Percentiles rank a stretch among this genome's conserved stretches.
Evolutionary conservation across 257 asterid genomes (phyloP).

Genomic region (Mitragyna speciosa): DNA sequence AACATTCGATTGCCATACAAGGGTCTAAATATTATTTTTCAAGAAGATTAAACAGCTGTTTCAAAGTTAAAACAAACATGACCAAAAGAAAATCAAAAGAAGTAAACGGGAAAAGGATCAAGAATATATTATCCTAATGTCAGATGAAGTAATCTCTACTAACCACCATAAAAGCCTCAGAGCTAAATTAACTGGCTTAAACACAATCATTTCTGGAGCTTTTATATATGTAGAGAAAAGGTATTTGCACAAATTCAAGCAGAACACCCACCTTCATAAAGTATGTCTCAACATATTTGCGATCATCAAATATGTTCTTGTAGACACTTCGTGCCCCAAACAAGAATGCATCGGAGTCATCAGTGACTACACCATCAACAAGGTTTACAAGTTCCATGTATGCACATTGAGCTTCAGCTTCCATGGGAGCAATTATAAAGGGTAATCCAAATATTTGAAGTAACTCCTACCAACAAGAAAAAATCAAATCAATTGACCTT

Average conservation of each 20-base stretch:
- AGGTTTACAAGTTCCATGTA: slow-evolving; percentile 79
- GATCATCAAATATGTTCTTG: slow-evolving; percentile 95
- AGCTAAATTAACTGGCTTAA: background rate
- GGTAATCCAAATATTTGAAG: slow-evolving; percentile 99
- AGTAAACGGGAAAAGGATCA: background rate
- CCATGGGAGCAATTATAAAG: slow-evolving; percentile 95
- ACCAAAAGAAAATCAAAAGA: background rate
- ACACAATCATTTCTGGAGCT: background rate
- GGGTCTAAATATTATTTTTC: background rate
- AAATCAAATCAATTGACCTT: background rate
- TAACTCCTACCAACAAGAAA: slow-evolving; percentile 63
- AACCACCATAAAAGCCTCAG: background rate
- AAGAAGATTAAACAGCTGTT: background rate
- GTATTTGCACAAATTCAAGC: background rate
- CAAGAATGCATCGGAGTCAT: slow-evolving; percentile 89
- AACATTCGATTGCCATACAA: slow-evolving; percentile 10
- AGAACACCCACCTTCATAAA: slow-evolving; percentile 71
- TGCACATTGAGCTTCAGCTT: slow-evolving; percentile 99
- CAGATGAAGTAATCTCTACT: background rate
- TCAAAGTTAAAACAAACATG: background rate
- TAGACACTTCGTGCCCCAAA: slow-evolving; percentile 88
- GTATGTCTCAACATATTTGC: slow-evolving; percentile 93
- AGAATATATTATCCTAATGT: background rate
- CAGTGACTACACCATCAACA: slow-evolving; percentile 98
- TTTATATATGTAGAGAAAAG: background rate